Evolutionary conservation across 2,329 filamentous ascomycete genomes (phyloP), one percentile per base, ranked within the genome.

Genomic region (Monosporascus sp.): DNA sequence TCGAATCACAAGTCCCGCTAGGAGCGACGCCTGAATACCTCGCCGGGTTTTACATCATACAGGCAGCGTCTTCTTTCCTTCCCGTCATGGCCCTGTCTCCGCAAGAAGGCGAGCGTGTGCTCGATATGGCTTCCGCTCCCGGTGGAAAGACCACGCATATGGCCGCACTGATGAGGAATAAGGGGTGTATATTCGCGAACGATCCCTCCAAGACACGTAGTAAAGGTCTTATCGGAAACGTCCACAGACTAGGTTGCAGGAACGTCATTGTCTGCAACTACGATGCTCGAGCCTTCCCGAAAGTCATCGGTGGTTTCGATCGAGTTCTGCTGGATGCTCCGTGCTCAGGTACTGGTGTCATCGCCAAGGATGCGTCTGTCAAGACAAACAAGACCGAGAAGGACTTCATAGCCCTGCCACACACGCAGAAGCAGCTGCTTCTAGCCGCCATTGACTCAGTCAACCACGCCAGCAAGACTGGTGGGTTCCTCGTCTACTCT

Each of bases 311-410:
- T 55, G 94, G 94, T 14, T 99, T 99, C 59, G 94, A 99, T 71
- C 84, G 94, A 58, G 91, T 99, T 6, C 76, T 97, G 46, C 88
- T 97, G 54, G 92, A 99, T 74, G 92, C 91, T 1, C 94, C 94
- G 5, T 97, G 94, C 76, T 96, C 92, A 3, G 93, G 94, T 62
- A 99, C 94, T 1, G 94, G 94, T 65, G 94, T 99, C 67, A 99
- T 99, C 61, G 88, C 91, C 59, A 99, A 99, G 77, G 94, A 99
- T 73, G 84, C 93, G 34, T 91, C 88, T 60, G 91, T 99, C 63
- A 99, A 99, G 81, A 97, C 93, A 24, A 97, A 97, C 79, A 97
- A 97, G 80, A 95, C 90, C 11, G 91, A 96, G 69, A 87, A 87
- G 60, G 94, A 99, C 72, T 99, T 99, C 77, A 83, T 97, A 71